Percentiles rank a stretch among this genome's conserved stretches.
phyloP scores from a whole-genome alignment of 1,284 basidiomycete species.

The Amylostereum areolatum region DNA sequence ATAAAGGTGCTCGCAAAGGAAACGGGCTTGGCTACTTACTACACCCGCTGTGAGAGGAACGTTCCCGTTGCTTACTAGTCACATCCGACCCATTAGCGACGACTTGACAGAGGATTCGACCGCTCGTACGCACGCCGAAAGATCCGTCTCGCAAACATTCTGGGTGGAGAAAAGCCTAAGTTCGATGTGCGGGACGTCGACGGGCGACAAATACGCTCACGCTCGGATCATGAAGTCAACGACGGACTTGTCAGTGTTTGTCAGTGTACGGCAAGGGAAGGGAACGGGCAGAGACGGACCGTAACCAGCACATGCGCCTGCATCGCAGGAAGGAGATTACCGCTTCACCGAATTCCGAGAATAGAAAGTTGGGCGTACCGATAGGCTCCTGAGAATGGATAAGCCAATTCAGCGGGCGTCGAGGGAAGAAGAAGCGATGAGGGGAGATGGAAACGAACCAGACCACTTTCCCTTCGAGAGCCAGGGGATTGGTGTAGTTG shows the following conservation, averaged over 20 bases:
- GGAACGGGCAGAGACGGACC: slow-evolving; percentile 1
- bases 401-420: too few species aligned
- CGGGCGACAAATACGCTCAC: slow-evolving; percentile 9
- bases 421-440: not conserved
- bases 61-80: slow-evolving; percentile 13
- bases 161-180: slow-evolving; percentile 1
- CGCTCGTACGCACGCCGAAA: slow-evolving; percentile 12
- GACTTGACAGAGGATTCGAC: not conserved
- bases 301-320: slow-evolving; percentile 15
- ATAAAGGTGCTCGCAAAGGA: not conserved
- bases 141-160: slow-evolving; percentile 19
- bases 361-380: not conserved
- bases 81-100: not conserved
- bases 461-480: slow-evolving; percentile 30
- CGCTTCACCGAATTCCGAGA: not conserved
- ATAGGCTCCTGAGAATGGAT: slow-evolving; percentile 1
- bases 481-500: slow-evolving; percentile 39
- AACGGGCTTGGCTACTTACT: not conserved
- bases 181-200: not conserved
- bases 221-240: slow-evolving; percentile 19
- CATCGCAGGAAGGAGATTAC: not conserved
- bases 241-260: slow-evolving; percentile 11
- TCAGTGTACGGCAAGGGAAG: not conserved
- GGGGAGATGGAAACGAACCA: slow-evolving; percentile 32
- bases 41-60: slow-evolving; percentile 2